Evolutionary conservation across 208 protist species (phyloP).

Genomic region (Crithidia thermophila): DNA sequence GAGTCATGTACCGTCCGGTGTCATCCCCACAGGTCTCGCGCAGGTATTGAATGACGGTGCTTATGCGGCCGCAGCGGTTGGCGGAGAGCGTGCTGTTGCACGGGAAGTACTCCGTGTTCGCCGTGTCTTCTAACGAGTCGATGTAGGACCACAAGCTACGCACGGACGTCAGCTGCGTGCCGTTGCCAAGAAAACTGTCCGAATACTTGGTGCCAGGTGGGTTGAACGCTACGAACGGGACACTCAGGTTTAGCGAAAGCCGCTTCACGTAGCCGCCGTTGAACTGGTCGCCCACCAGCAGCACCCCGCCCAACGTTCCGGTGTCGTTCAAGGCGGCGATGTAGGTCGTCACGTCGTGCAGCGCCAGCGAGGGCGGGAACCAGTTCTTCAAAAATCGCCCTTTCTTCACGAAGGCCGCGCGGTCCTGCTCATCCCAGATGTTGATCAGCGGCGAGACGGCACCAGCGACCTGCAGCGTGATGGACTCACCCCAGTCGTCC

Average conservation of each 20-base stretch:
- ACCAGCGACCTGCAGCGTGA: slow-evolving; percentile 68
- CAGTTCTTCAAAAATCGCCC: slow-evolving; percentile 68
- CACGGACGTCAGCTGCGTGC: slow-evolving; percentile 60
- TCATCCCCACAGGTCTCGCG: slow-evolving; percentile 65
- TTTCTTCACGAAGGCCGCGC: slow-evolving; percentile 53
- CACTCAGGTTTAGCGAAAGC: slow-evolving; percentile 46
- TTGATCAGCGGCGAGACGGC: slow-evolving; percentile 70
- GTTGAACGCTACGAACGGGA: slow-evolving; percentile 84
- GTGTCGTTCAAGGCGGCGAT: slow-evolving; percentile 38
- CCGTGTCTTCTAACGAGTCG: slow-evolving; percentile 76
- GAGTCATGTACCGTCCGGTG: slow-evolving; percentile 17
- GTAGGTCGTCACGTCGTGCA: slow-evolving; percentile 58
- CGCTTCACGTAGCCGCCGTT: slow-evolving; percentile 90
- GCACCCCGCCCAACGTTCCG: slow-evolving; percentile 34
- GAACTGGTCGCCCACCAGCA: slow-evolving; percentile 87
- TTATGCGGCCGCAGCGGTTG: slow-evolving; percentile 70
- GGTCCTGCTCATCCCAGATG: slow-evolving; percentile 72
- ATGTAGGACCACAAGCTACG: slow-evolving; percentile 77
- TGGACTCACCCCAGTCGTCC: slow-evolving; percentile 83
- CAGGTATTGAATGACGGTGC: slow-evolving; percentile 61
- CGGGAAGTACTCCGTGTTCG: slow-evolving; percentile 52
- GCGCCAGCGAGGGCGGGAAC: slow-evolving; percentile 57
- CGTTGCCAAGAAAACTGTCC: slow-evolving; percentile 23
- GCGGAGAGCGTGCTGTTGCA: slow-evolving; percentile 56
- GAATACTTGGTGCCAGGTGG: slow-evolving; percentile 73